Conservation (phyloP, 345 rosid genomes). For the Pugionium cornutum region DNA sequence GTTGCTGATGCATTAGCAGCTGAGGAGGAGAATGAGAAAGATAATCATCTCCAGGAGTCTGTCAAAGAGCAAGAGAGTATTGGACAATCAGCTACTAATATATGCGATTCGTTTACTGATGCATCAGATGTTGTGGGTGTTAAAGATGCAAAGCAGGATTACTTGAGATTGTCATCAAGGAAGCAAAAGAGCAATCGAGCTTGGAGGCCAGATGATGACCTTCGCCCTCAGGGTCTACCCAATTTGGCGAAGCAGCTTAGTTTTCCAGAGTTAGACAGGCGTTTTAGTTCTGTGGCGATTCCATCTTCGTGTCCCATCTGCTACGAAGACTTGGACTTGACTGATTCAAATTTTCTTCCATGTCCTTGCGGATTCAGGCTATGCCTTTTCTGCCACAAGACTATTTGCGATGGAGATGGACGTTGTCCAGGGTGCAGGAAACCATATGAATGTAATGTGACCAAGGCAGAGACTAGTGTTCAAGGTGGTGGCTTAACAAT, state of each 20-base stretch:
- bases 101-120: conserved; percentile 7
- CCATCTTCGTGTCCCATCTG: conserved; percentile 77
- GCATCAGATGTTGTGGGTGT: conserved; percentile 28
- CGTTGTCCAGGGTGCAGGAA: conserved; percentile 97
- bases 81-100: conserved; percentile 31
- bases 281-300: conserved; percentile 35
- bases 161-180: conserved; percentile 39
- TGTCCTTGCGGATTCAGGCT: conserved; percentile 88
- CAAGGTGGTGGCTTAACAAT: conserved; percentile 61
- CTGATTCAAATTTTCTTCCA: conserved; percentile 79
- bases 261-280: conserved; percentile 59
- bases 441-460: conserved; percentile 56
- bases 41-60: conserved; percentile 31
- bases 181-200: conserved; percentile 53
- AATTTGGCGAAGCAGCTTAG: conserved; percentile 70
- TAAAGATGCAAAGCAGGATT: conserved; percentile 39
- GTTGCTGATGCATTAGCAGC: conserved; percentile 94
- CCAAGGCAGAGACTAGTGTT: conserved; percentile 54
- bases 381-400: conserved; percentile 95
- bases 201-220: conserved; percentile 82
- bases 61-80: conserved; percentile 32
- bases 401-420: conserved; percentile 84
- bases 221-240: conserved; percentile 79
- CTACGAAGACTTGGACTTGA: conserved; percentile 80
- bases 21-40: conserved; percentile 48